Evolutionary conservation across 2,329 filamentous ascomycete species (phyloP).

Genomic region (Ophiostoma triangulosporum): DNA sequence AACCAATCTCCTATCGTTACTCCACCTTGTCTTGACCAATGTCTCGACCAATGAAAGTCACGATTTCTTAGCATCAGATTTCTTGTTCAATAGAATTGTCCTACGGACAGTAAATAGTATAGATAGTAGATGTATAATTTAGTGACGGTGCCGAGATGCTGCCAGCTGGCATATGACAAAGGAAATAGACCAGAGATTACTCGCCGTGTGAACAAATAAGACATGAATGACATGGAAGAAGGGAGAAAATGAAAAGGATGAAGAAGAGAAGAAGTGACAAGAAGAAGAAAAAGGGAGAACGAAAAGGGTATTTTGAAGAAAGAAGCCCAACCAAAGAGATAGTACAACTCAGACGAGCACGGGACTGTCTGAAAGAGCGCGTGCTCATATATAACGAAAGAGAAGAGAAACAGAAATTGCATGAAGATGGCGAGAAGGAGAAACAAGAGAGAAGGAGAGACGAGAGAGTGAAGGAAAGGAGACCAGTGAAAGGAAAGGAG

Average conservation of each 20-base stretch:
- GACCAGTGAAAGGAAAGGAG: no score
- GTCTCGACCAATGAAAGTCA: no score
- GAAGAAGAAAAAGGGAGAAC: not conserved
- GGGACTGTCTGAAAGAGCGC: not conserved
- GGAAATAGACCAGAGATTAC: not conserved
- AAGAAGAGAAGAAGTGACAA: not conserved
- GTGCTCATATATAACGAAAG: not conserved
- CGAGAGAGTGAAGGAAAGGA: not conserved
- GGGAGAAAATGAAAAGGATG: not conserved
- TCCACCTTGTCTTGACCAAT: no score
- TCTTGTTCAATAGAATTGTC: no score
- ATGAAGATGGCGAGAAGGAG: no score
- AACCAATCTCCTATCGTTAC: no score
- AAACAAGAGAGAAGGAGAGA: not conserved
- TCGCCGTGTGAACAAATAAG: not conserved
- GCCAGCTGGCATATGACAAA: not conserved
- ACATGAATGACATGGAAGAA: not conserved
- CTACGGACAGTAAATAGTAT: not conserved
- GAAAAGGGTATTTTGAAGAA: slow-evolving; percentile 8
- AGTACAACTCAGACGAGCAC: not conserved
- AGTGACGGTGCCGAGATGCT: not conserved
- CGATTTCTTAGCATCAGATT: no score
- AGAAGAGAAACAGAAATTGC: not conserved
- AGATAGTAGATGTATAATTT: not conserved
- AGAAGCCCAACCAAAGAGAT: not conserved